Evolutionary conservation across 2,329 filamentous ascomycete species (phyloP), one percentile per base, ranked within the genome.

Genomic region (Talaromyces sp.): DNA sequence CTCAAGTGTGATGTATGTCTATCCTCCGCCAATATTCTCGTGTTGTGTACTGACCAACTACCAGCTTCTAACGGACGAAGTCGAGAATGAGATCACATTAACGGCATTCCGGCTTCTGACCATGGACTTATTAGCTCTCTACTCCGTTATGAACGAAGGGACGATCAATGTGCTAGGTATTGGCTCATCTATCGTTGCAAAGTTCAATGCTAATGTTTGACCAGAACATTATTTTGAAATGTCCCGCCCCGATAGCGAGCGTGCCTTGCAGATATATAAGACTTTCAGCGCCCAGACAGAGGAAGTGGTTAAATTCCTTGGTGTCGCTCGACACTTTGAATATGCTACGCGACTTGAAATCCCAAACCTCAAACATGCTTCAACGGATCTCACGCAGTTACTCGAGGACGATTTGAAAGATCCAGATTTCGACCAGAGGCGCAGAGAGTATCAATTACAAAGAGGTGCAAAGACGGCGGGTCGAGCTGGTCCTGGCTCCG

Each of bases 141-240:
- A 97, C 81, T 93, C 96, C 73, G 92, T 95, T 56, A 90, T 97
- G 80, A 99, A 99, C 74, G 93, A 97, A 79, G 95, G 92, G 58
- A 91, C 97, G 74, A 99, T 99, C 80, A 97, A 96, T 78, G 92
- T 99, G 66, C 82, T 99, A 65, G 92, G 94, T 96, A 69, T 87
- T 74, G 13, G 19, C 62, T 61, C 37, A 8, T 24, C 14, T 60
- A 1, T 10, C 2, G 3, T 43, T 22, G 9, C 35, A 24, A 14
- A 3, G 0, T 11, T 37, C 16, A 19, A 50, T 31, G 31, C 61
- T 64, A 49, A 66, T 35, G 6, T 3, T 27, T 37, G 63, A 19
- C 24, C 68, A 96, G 93, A 95, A 71, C 92, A 96, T 78, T 99
- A 98, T 78, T 99, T 99, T 73, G 95, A 99, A 80, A 94, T 99